phyloP scores from a whole-genome alignment of 169 alveolate species.

The Eimeria maxima region DNA sequence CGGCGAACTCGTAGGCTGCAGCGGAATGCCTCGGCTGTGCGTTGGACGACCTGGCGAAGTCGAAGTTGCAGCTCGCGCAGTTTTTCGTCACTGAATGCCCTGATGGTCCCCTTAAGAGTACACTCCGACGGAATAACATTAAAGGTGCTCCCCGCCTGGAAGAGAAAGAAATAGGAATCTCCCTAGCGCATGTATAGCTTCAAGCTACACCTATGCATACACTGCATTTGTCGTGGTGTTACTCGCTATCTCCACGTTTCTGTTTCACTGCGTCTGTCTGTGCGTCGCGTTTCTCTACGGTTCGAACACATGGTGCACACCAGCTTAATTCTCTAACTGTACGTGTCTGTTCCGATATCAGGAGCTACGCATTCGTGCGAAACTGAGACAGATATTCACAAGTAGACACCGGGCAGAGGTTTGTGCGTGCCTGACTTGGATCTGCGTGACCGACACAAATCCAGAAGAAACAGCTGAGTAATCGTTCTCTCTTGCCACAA shows the following conservation, averaged over 20 bases:
- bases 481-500: constrained; percentile 79
- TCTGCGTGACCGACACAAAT: constrained; percentile 79
- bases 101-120: constrained; percentile 71
- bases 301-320: no score
- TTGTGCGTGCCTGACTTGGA: constrained; percentile 36
- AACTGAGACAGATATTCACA: not conserved
- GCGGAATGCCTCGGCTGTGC: constrained; percentile 68
- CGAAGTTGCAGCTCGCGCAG: constrained; percentile 50
- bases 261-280: not conserved
- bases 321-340: not conserved
- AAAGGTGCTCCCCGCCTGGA: constrained; percentile 81
- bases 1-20: constrained; percentile 53
- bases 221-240: not conserved
- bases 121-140: constrained; percentile 79
- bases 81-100: constrained; percentile 50
- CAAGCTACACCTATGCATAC: not conserved
- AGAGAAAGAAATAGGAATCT: not conserved
- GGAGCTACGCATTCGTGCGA: no score
- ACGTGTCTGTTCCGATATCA: not conserved
- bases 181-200: not conserved
- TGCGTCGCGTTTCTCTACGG: not conserved
- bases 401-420: not conserved
- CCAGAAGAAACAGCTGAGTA: constrained; percentile 48
- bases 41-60: constrained; percentile 69
- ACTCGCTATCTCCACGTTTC: not conserved